Base-by-base conservation (phyloP, 805 yeast species). In the Allodekkera sacchari region DNA sequence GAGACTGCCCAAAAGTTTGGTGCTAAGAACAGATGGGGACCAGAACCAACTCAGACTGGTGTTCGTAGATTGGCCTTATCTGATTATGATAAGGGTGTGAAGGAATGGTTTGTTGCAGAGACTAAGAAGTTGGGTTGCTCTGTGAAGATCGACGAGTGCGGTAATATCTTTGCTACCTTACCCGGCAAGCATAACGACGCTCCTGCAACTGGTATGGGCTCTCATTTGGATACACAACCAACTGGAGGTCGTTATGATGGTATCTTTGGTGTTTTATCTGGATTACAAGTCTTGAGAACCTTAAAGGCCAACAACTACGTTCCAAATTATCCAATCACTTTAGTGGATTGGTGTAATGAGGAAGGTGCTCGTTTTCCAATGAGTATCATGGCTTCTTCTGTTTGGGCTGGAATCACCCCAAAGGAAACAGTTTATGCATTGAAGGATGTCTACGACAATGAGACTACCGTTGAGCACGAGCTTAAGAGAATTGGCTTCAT, bases 201-300 rank as follows among this genome's bases (percentile, higher is more conserved):
- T 5, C 9, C 10, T 8, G 80, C 84, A 11, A 75, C 76, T 1
- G 83, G 71, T 12, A 74, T 77, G 34, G 85, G 85, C 1, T 75
- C 83, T 0, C 85, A 78, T 52, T 55, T 78, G 36, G 87, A 78
- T 44, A 78, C 87, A 1, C 85, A 78, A 52, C 84, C 84, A 15
- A 74, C 77, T 7, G 87, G 85, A 22, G 85, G 87, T 7, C 60
- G 83, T 35, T 78, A 77, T 43, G 87, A 78, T 46, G 87, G 85
- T 26, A 71, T 78, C 24, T 61, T 64, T 18, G 87, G 87, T 14
- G 84, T 78, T 6, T 55, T 77, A 28, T 56, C 77, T 8, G 84
- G 83, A 1, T 55, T 78, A 27, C 83, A 78, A 52, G 74, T 78
- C 4, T 52, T 78, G 43, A 58, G 83, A 35, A 75, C 83, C 5